Base-by-base conservation (phyloP, 192 early-diverging fungal genomes). In the Podila epigama region DNA sequence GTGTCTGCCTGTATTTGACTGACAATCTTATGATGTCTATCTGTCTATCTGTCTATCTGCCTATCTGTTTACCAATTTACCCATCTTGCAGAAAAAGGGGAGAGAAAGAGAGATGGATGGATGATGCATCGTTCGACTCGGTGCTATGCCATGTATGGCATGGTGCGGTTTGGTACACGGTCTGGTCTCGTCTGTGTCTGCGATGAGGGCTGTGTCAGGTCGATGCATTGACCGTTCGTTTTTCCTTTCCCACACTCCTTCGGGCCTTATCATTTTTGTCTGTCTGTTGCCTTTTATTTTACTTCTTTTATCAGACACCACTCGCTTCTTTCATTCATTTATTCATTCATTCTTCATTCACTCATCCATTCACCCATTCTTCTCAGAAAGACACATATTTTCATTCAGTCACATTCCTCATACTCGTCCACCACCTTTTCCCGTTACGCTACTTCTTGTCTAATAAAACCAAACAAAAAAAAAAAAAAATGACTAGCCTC, bases 401-500 rank as follows among this genome's bases (percentile, higher is more conserved):
- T 31, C 33, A 41, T 25, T 25, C 53, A 4, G 36, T 72, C 60
- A 36, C 48, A 18, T 62, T 63, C 54, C 34, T 37, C 40, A 33
- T 28, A 15, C 32, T 33, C 56, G 29, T 56, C 42, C 51, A 8
- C 16, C 12, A 1, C 6, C 35, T 31, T 27, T 48, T 41, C 13
- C 7, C 7, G 36, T 51, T 39, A 52, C 39, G 58, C 34, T n/a
- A n/a, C n/a, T n/a, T n/a, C n/a, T n/a, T n/a, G n/a, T n/a, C n/a
- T n/a, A n/a, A n/a, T n/a, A n/a, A n/a, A n/a, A n/a, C n/a, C n/a
- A n/a, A n/a, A n/a, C 32, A 35, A 52, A 32, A 22, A 18, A 35
- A 25, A n/a, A 22, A 48, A 39, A 36, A 29, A 29, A 69, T 69
- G 59, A 27, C 12, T 7, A 66, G 27, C 32, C 10, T 73, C 22